Conservation (phyloP, 179 eudicot genomes). For the Corrigiola litoralis region DNA sequence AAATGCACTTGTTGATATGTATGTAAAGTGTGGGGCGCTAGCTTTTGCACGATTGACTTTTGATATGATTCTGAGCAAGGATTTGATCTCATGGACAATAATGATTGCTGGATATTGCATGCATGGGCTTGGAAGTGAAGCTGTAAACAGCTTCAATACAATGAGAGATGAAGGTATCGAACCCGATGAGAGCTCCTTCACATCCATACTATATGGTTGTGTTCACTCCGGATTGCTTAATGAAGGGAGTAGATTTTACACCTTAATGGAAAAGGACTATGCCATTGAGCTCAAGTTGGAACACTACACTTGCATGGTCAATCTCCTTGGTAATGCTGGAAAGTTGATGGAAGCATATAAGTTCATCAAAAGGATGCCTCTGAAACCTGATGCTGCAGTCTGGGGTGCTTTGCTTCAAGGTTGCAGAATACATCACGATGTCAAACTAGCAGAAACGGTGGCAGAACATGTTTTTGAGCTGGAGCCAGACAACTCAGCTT, state of each 20-base stretch:
- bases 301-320: conserved; percentile 73
- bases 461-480: conserved; percentile 45
- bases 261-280: conserved; percentile 40
- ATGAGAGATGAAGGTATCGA: conserved; percentile 50
- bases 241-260: conserved; percentile 45
- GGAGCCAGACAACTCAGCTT: conserved; percentile 58
- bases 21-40: conserved; percentile 67
- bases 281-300: conserved; percentile 50
- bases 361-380: conserved; percentile 51
- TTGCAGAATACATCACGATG: conserved; percentile 60
- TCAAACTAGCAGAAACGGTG: conserved; percentile 62
- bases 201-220: conserved; percentile 58
- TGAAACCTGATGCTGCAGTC: conserved; percentile 41
- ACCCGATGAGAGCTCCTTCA: conserved; percentile 61
- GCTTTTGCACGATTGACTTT: conserved; percentile 43
- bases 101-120: conserved; percentile 72
- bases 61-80: conserved; percentile 43
- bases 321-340: conserved; percentile 80
- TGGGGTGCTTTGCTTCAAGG: conserved; percentile 85
- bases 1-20: conserved; percentile 84
- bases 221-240: conserved; percentile 76
- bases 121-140: conserved; percentile 72
- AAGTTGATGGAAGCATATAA: conserved; percentile 56
- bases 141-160: conserved; percentile 33
- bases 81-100: conserved; percentile 70